Evolutionary conservation across 306 rosid species (phyloP), one percentile per base, ranked within the genome.

Genomic region (Cucurbita ficifolia): DNA sequence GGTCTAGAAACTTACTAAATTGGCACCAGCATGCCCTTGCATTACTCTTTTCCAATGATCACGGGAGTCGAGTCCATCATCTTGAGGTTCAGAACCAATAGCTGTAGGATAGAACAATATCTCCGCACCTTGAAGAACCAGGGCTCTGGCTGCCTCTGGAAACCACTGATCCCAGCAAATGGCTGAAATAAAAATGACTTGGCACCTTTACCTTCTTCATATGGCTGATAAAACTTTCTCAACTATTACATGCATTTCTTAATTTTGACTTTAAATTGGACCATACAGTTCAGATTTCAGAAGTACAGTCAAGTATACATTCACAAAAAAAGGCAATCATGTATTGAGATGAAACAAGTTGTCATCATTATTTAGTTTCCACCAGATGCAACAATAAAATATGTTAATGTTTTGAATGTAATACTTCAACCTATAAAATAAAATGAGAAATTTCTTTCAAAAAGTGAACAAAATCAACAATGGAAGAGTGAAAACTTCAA

Each of bases 91-190:
- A 19, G 97, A 86, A 61, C 98, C 98, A 83, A 94, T 90, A 68
- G 97, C 97, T 33, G 98, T 94, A 38, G 98, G 98, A 81, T 94
- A 90, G 79, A 94, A 80, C 89, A 94, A 82, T 81, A 94, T 85
- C 81, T 94, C 97, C 13, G 96, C 98, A 81, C 98, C 98, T 84
- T 94, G 97, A 87, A 94, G 97, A 54, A 73, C 97, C 96, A 94
- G 87, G 58, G 96, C 89, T 16, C 96, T 86, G 65, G 98, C 97
- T 76, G 92, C 89, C 91, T 94, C 98, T 0, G 97, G 98, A 82
- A 94, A 94, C 96, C 98, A 94, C 84, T 94, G 98, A 84, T 94
- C 97, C 98, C 98, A 94, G 86, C 98, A 90, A 73, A 94, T 89
- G 78, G 95, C 98, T 94, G 85, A 55, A 68, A 83, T 61, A 12